phyloP scores from a whole-genome alignment of 345 rosid genomes.

The Camelina sativa region DNA sequence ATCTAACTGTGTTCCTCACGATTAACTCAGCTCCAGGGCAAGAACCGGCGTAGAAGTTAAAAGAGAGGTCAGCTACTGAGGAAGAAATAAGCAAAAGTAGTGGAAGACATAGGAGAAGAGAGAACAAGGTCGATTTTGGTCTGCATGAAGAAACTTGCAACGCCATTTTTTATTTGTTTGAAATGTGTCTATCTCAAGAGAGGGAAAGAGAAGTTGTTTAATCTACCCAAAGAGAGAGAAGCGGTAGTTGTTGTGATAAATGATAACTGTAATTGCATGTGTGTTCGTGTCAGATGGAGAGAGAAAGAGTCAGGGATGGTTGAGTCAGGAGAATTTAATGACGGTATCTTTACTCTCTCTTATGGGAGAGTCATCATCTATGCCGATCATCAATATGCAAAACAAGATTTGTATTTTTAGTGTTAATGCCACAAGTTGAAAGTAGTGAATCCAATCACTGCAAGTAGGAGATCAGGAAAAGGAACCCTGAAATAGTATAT shows the following conservation, averaged over 20 bases:
- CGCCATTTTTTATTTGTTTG: slow-evolving; percentile 24
- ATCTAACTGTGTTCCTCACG: slow-evolving; percentile 65
- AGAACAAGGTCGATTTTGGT: slow-evolving; percentile 26
- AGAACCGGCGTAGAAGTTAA: slow-evolving; percentile 71
- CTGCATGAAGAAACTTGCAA: slow-evolving; percentile 44
- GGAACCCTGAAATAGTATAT: neutral
- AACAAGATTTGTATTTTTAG: slow-evolving; percentile 20
- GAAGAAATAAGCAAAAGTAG: slow-evolving; percentile 36
- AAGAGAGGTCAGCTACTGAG: slow-evolving; percentile 53
- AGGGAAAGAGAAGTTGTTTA: slow-evolving; percentile 22
- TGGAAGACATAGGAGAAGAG: slow-evolving; percentile 33
- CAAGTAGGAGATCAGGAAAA: neutral
- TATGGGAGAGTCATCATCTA: slow-evolving; percentile 10
- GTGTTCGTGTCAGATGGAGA: slow-evolving; percentile 36
- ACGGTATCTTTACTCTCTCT: slow-evolving; percentile 14
- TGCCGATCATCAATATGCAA: slow-evolving; percentile 11
- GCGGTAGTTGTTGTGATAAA: slow-evolving; percentile 33
- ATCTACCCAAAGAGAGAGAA: slow-evolving; percentile 20
- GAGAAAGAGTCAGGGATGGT: slow-evolving; percentile 28
- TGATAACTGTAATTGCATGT: slow-evolving; percentile 43
- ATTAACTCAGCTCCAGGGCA: slow-evolving; percentile 78
- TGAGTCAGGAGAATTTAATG: slow-evolving; percentile 47
- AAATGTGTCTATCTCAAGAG: slow-evolving; percentile 2
- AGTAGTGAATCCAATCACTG: neutral
- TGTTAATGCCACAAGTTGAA: neutral